Conservation (phyloP, 352 stramenopile species). For the Phytophthora foliorum region DNA sequence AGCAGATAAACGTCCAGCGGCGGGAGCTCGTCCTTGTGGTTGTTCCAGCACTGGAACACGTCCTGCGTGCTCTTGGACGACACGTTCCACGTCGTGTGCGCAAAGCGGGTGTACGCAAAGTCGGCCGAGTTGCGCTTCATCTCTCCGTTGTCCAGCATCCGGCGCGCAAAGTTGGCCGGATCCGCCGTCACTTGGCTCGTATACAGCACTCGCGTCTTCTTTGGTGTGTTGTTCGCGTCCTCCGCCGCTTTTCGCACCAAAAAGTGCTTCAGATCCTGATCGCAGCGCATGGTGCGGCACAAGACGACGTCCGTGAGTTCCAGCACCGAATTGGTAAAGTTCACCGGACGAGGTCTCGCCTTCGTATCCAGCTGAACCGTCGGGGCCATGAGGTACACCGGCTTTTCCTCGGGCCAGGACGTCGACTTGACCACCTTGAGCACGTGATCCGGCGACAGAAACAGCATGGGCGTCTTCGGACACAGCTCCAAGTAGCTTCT, state of each 20-base stretch:
- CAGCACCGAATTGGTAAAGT: conserved; percentile 31
- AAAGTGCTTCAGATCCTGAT: conserved; percentile 41
- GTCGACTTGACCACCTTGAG: conserved; percentile 13
- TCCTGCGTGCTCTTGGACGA: conserved; percentile 52
- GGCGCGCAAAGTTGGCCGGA: conserved; percentile 25
- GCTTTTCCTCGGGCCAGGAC: conserved; percentile 48
- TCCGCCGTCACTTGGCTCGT: conserved; percentile 56
- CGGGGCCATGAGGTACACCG: conserved; percentile 56
- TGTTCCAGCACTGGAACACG: conserved; percentile 55
- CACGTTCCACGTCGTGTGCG: conserved; percentile 59
- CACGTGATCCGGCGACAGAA: conserved; percentile 53
- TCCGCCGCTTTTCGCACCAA: conserved; percentile 12
- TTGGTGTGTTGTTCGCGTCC: not conserved
- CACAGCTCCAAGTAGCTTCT: conserved; percentile 59
- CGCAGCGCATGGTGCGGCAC: conserved; percentile 35
- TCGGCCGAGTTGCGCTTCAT: conserved; percentile 32
- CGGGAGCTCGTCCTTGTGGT: conserved; percentile 52
- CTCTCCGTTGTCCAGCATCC: conserved; percentile 10
- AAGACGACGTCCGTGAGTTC: conserved; percentile 38
- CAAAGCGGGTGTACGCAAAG: conserved; percentile 48
- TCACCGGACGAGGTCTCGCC: not conserved
- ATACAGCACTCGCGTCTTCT: conserved; percentile 49
- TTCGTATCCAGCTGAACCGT: conserved; percentile 20
- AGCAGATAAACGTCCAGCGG: conserved; percentile 45
- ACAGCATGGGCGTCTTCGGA: conserved; percentile 50